A percentile compares a stretch with the other conserved stretches of the same genome.
phyloP scores from a whole-genome alignment of 345 rosid genomes.

The Eucalyptus leucophloia region DNA sequence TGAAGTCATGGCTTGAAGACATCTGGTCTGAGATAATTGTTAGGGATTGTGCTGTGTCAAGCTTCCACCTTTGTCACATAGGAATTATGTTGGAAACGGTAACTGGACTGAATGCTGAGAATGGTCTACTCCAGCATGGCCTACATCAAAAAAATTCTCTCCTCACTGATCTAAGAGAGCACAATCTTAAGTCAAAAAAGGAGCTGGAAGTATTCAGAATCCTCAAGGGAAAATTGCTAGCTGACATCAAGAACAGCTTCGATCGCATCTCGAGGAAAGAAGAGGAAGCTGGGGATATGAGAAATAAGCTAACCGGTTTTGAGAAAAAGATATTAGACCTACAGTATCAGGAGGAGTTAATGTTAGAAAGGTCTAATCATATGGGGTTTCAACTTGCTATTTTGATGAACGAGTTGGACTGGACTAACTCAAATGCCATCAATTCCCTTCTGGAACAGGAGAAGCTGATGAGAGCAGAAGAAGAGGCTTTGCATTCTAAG shows the following conservation, averaged over 20 bases:
- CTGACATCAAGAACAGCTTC: conserved; percentile 77
- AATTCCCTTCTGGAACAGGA: conserved; percentile 46
- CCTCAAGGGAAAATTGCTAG: conserved; percentile 70
- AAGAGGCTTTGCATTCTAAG: conserved; percentile 16
- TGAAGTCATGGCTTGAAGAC: conserved; percentile 69
- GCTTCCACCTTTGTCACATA: conserved; percentile 84
- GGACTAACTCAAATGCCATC: conserved; percentile 29
- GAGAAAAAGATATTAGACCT: conserved; percentile 56
- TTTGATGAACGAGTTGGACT: conserved; percentile 69
- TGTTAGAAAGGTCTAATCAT: conserved; percentile 73
- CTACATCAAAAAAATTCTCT: conserved; percentile 56
- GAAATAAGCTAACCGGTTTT: conserved; percentile 43
- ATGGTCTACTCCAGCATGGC: conserved; percentile 77
- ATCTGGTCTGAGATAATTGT: conserved; percentile 84
- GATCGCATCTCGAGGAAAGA: conserved; percentile 71
- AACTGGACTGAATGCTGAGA: conserved; percentile 75
- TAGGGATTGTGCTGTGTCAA: conserved; percentile 88
- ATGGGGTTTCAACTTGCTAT: conserved; percentile 74
- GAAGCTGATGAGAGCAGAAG: conserved; percentile 12
- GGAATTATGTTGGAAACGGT: conserved; percentile 79
- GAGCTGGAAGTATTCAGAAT: conserved; percentile 73
- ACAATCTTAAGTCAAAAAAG: conserved; percentile 48
- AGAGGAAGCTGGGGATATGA: conserved; percentile 55
- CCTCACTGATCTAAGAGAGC: conserved; percentile 64
- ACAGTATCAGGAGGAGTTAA: conserved; percentile 78